Conservation (phyloP, 768 basidiomycete species). For the Tulasnella sp. region DNA sequence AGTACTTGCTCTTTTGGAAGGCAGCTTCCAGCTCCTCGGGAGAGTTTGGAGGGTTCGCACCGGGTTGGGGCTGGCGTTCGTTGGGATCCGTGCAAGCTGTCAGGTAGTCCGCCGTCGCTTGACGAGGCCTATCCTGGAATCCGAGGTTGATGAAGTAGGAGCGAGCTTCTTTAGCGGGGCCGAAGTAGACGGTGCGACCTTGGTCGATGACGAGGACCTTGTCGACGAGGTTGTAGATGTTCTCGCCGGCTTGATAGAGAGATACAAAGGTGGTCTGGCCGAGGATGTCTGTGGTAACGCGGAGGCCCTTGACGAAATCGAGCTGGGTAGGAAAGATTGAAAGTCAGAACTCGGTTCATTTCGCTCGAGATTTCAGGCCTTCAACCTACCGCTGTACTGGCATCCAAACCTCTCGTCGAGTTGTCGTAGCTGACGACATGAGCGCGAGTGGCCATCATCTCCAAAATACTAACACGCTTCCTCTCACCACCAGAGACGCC, state of each 20-base stretch:
- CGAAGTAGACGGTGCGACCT: conserved; percentile 45
- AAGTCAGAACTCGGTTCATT: conserved; percentile 17
- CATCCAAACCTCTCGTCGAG: conserved; percentile 28
- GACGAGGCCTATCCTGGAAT: conserved; percentile 39
- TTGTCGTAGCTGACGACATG: conserved; percentile 26
- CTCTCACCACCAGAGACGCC: conserved; percentile 71
- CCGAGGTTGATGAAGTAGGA: conserved; percentile 42
- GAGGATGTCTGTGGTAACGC: conserved; percentile 37
- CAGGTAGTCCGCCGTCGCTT: conserved; percentile 44
- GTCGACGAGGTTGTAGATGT: conserved; percentile 20
- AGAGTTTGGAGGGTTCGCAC: conserved; percentile 55
- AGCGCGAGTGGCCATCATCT: conserved; percentile 64
- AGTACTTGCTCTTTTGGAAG: conserved; percentile 45
- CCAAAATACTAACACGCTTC: conserved; percentile 76
- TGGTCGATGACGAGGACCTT: conserved; percentile 40
- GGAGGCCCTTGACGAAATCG: conserved; percentile 41
- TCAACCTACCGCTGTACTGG: conserved; percentile 27
- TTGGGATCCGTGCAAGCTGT: conserved; percentile 59
- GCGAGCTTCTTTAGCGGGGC: conserved; percentile 35
- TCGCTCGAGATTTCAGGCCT: background rate
- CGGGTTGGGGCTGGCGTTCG: conserved; percentile 70
- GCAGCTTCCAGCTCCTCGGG: conserved; percentile 60
- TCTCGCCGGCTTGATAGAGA: conserved; percentile 35
- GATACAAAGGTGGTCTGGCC: conserved; percentile 39
- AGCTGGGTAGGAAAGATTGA: conserved; percentile 32